Evolutionary conservation across 2,329 filamentous ascomycete genomes (phyloP).

Genomic region (Tympanopsis confertula): DNA sequence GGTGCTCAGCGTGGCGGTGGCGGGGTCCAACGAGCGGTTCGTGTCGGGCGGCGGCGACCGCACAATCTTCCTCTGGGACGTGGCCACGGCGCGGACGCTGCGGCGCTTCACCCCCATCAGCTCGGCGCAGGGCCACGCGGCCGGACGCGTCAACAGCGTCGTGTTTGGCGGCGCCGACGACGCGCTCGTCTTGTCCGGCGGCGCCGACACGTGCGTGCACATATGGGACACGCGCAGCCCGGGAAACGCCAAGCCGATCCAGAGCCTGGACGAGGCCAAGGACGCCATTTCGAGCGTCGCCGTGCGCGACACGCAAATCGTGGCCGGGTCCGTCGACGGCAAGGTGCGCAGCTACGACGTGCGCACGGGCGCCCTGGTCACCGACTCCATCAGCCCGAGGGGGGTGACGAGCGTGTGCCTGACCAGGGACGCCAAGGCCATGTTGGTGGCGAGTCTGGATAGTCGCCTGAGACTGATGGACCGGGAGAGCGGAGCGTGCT

Average conservation of each 20-base stretch:
- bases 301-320: slow-evolving; percentile 42
- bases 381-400: slow-evolving; percentile 56
- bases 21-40: slow-evolving; percentile 71
- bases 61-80: slow-evolving; percentile 88
- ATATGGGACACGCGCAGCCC: slow-evolving; percentile 59
- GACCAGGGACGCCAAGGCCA: slow-evolving; percentile 60
- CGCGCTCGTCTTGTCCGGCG: slow-evolving; percentile 56
- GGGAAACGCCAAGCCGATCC: slow-evolving; percentile 47
- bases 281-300: slow-evolving; percentile 45
- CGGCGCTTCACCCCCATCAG: slow-evolving; percentile 57
- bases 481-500: slow-evolving; percentile 57
- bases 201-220: slow-evolving; percentile 65
- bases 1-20: slow-evolving; percentile 69
- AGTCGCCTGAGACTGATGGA: slow-evolving; percentile 72
- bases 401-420: slow-evolving; percentile 66
- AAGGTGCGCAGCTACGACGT: slow-evolving; percentile 73
- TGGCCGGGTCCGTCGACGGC: slow-evolving; percentile 75
- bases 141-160: slow-evolving; percentile 62
- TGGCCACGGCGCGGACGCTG: slow-evolving; percentile 65
- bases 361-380: slow-evolving; percentile 57
- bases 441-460: slow-evolving; percentile 68
- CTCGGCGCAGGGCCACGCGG: slow-evolving; percentile 14
- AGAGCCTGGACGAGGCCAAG: slow-evolving; percentile 60
- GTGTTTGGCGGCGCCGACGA: slow-evolving; percentile 69
- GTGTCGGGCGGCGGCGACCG: slow-evolving; percentile 83